Base-by-base conservation (phyloP, 2,329 filamentous ascomycete species). In the Grosmannia huntii region DNA sequence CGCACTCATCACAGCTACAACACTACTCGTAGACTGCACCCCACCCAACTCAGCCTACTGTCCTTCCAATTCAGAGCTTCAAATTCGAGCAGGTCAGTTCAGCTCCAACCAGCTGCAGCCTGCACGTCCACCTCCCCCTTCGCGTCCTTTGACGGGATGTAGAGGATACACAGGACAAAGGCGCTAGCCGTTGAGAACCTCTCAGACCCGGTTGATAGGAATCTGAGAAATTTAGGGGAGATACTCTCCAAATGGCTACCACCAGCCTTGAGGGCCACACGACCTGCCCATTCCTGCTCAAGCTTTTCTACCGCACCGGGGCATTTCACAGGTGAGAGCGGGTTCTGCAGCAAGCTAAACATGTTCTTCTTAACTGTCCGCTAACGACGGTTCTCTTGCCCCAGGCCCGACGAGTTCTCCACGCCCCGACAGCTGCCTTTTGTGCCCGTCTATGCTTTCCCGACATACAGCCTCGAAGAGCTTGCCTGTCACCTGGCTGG, bases 391-490 rank as follows among this genome's bases (percentile, higher is more conserved):
- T 4, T 9, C 31, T 23, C 4, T 14, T 14, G 4, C 14, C 23
- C n/a, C 64, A 89, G 86, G 63, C 79, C 84, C 38, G 83, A 87
- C 60, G 87, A 92, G 64, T 90, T 94, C 69, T 70, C 81, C 64
- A 68, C 82, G 23, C 65, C 75, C 59, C 72, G 79, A 56, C 78
- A 88, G 25, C 83, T 85, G 55, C 75, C 85, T 9, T 81, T 87
- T 68, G 76, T 95, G 28, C 80, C 88, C 61, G 85, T 96, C 65
- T 91, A 96, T 76, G 91, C 90, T 59, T 95, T 90, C 87, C 80
- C 83, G 59, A 83, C 82, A 65, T 92, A 88, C 73, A 90, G 87
- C 3, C 79, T 97, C 27, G 77, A 80, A 63, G 90, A 96, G 70
- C 83, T 97, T 41, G 85, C 87, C 25, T 82, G 88, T 59, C 84